phyloP scores from a whole-genome alignment of 2,329 filamentous ascomycete genomes.

The Pseudocercospora musae region DNA sequence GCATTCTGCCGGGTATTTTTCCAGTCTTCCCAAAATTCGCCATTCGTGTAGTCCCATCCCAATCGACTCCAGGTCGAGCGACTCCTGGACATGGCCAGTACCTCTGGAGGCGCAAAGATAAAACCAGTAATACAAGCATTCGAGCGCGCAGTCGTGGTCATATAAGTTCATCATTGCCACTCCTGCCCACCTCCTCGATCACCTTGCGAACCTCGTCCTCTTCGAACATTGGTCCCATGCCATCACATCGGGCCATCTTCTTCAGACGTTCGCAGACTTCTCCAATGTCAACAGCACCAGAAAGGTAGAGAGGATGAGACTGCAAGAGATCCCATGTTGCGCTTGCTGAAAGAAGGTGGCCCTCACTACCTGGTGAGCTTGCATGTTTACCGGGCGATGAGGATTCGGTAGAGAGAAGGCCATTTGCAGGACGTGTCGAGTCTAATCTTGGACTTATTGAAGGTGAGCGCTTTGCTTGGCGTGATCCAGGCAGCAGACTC shows the following conservation, averaged over 20 bases:
- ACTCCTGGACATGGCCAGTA: background rate
- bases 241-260: conserved; percentile 73
- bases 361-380: conserved; percentile 42
- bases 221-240: conserved; percentile 80
- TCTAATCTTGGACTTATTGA: conserved; percentile 7
- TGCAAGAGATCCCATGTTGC: conserved; percentile 91
- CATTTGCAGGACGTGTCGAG: conserved; percentile 19
- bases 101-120: background rate
- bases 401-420: conserved; percentile 20
- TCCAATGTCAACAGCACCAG: conserved; percentile 75
- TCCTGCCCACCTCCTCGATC: conserved; percentile 74
- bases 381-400: conserved; percentile 13
- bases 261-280: conserved; percentile 78
- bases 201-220: conserved; percentile 69
- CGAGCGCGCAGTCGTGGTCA: conserved; percentile 2
- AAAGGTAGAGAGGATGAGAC: conserved; percentile 70
- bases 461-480: conserved; percentile 15
- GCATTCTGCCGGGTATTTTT: conserved; percentile 16
- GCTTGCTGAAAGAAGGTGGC: conserved; percentile 63
- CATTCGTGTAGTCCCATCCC: background rate
- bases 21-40: conserved; percentile 2
- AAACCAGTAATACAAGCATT: background rate
- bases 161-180: conserved; percentile 70
- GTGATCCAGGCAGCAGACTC: conserved; percentile 22
- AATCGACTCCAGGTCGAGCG: background rate